Evolutionary conservation across 345 rosid genomes (phyloP), one percentile per base, ranked within the genome.

Genomic region (Citrus mangshanensis): DNA sequence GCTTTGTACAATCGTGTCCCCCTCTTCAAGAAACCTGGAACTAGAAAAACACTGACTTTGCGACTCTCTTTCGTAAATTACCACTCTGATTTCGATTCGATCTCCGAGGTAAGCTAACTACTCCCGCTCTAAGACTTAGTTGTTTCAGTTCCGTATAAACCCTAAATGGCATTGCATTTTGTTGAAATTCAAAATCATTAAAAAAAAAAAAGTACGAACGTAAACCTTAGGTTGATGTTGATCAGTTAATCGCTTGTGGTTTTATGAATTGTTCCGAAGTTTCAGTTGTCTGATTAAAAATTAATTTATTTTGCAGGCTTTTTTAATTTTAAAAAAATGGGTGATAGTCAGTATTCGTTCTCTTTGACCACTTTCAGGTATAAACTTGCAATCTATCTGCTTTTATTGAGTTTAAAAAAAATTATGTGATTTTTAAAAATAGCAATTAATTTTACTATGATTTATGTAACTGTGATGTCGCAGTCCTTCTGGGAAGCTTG

Each of bases 401-500:
- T 54, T 54, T 2, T n/a, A 37, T 42, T 37, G 10, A 16, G 56
- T 63, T 78, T 12, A 16, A 13, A 27, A 46, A 27, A 35, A 34
- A 4, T 0, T 0, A 32, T 2, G 59, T 28, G 49, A 13, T 56
- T 27, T 34, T n/a, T 3, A 40, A 46, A 30, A 30, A n/a, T 75
- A 38, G 10, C 64, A 70, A 32, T 32, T 60, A 72, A 10, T 19
- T 58, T 5, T 7, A 8, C 59, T 7, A 22, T 82, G 10, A 77
- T 68, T 55, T 72, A 21, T 22, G 19, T 70, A 59, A 60, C 25
- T 74, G 64, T 27, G 68, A 25, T 82, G 34, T 49, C 21, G 61
- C 88, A 95, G 97, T 77, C 99, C 99, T 77, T 93, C 99, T 22
- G 98, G 99, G 18, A 93, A 95, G 93, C 95, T 95, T 30, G 99